Evolutionary conservation across 1,284 basidiomycete species (phyloP).

Genomic region (Anthracocystis walkeri): DNA sequence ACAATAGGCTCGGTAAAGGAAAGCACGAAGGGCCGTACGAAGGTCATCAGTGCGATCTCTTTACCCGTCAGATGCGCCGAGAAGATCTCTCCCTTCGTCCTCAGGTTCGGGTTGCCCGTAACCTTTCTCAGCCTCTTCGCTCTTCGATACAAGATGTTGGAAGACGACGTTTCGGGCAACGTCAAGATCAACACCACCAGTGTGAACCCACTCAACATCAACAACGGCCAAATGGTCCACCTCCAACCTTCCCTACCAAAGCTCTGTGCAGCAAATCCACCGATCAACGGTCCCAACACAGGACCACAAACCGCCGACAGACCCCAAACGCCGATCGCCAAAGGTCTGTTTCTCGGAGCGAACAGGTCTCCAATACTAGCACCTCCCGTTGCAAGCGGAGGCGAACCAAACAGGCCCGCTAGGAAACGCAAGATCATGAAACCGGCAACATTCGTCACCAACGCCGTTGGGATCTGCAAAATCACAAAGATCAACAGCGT

Average conservation of each 20-base stretch:
- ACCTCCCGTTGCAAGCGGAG: conserved; percentile 60
- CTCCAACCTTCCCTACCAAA: conserved; percentile 46
- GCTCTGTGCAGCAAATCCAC: conserved; percentile 50
- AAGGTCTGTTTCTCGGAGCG: conserved; percentile 18
- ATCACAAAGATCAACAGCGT: conserved; percentile 54
- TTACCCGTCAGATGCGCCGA: conserved; percentile 38
- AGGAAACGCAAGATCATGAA: conserved; percentile 60
- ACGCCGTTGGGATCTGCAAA: conserved; percentile 49
- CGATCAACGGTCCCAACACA: conserved; percentile 56
- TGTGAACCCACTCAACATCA: conserved; percentile 66
- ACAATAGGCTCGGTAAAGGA: conserved; percentile 50
- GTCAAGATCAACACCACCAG: conserved; percentile 58
- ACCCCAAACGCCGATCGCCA: conserved; percentile 56
- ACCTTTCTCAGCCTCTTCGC: conserved; percentile 68
- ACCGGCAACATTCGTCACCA: conserved; percentile 39
- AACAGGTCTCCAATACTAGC: conserved; percentile 59
- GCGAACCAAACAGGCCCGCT: conserved; percentile 56
- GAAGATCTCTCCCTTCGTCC: conserved; percentile 68
- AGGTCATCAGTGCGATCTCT: conserved; percentile 53
- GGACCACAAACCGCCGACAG: conserved; percentile 51
- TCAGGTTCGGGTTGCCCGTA: conserved; percentile 69
- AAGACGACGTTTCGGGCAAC: conserved; percentile 69
- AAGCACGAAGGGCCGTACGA: conserved; percentile 62
- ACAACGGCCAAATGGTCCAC: conserved; percentile 69
- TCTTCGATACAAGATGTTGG: conserved; percentile 69